Conservation (phyloP, 2,329 filamentous ascomycete genomes). For the Eutypella sp. region DNA sequence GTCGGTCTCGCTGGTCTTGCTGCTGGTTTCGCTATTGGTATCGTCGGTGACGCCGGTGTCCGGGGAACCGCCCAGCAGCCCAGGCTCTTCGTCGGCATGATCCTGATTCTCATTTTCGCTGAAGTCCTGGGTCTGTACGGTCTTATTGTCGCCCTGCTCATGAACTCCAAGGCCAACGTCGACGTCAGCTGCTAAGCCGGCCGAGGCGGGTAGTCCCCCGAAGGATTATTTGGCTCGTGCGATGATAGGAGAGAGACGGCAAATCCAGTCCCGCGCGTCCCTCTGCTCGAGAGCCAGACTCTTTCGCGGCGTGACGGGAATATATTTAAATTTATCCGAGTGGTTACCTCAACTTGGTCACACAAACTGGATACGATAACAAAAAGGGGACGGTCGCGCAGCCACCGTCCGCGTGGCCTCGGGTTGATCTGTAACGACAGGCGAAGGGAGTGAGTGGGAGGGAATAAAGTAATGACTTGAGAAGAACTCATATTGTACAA, state of each 20-base stretch:
- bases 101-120: slow-evolving; percentile 98
- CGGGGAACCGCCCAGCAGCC: slow-evolving; percentile 81
- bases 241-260: background rate
- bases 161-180: slow-evolving; percentile 88
- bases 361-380: background rate
- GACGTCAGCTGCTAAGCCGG: slow-evolving; percentile 55
- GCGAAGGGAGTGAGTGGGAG: too few relatives aligned
- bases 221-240: background rate
- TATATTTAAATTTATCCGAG: too few relatives aligned
- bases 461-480: slow-evolving; percentile 22
- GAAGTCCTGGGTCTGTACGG: slow-evolving; percentile 99
- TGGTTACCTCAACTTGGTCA: background rate
- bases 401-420: slow-evolving; percentile 11
- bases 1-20: slow-evolving; percentile 80
- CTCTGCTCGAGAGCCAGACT: background rate
- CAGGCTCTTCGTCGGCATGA: slow-evolving; percentile 92
- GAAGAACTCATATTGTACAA: slow-evolving; percentile 26
- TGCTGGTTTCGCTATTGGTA: slow-evolving; percentile 82
- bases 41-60: slow-evolving; percentile 85
- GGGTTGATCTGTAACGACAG: slow-evolving; percentile 10
- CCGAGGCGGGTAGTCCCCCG: background rate
- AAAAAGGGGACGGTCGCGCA: slow-evolving; percentile 6
- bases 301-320: background rate
- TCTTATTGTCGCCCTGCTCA: slow-evolving; percentile 95
- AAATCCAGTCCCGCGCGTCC: background rate